Evolutionary conservation across 306 rosid species (phyloP).

Genomic region (Vigna nakashimae): DNA sequence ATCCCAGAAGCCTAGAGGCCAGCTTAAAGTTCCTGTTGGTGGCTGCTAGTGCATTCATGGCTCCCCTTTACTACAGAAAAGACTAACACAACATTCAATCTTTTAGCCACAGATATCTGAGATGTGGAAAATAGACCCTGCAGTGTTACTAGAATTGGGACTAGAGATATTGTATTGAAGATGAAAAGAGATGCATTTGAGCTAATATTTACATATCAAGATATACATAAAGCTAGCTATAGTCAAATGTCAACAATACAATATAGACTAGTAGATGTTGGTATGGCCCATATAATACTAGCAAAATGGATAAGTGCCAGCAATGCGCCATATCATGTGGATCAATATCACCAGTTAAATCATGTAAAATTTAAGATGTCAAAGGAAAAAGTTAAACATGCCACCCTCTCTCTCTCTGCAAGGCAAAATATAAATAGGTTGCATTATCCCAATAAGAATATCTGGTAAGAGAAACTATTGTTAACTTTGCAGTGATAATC

Average conservation of each 20-base stretch:
- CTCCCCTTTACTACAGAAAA: constrained; percentile 33
- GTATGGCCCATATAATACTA: constrained; percentile 24
- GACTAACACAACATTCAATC: constrained; percentile 43
- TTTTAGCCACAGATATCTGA: constrained; percentile 12
- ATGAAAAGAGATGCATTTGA: constrained; percentile 39
- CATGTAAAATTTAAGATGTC: constrained; percentile 1
- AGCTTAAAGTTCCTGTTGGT: constrained; percentile 94
- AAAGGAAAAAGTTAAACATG: background rate
- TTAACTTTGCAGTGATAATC: background rate
- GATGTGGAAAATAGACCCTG: constrained; percentile 43
- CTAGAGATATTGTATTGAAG: constrained; percentile 5
- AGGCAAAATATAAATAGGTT: constrained; percentile 24
- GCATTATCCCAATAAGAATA: background rate
- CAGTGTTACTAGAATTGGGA: constrained; percentile 20
- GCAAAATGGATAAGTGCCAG: constrained; percentile 46
- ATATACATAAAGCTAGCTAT: constrained; percentile 31
- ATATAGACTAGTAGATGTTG: constrained; percentile 36
- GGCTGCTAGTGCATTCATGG: constrained; percentile 92
- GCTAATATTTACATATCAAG: constrained; percentile 33
- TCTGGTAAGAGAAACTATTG: background rate
- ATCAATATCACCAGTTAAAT: constrained; percentile 22
- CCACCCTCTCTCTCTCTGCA: background rate
- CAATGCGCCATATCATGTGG: constrained; percentile 44
- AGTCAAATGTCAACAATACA: constrained; percentile 45
- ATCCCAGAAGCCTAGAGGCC: constrained; percentile 85